phyloP scores from a whole-genome alignment of 768 basidiomycete species.

The Astraeus odoratus region DNA sequence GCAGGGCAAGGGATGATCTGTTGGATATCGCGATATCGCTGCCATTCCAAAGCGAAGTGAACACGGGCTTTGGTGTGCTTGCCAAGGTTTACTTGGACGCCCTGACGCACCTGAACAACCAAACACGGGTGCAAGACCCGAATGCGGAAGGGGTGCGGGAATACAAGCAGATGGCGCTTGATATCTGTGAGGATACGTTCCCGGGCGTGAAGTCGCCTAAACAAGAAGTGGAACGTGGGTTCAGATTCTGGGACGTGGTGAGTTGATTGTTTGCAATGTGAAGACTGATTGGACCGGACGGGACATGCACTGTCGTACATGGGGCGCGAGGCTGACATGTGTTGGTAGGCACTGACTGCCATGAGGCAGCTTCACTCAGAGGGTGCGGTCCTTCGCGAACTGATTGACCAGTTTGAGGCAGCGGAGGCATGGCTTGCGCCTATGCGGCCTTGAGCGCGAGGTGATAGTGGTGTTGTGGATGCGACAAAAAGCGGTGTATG shows the following conservation, averaged over 20 bases:
- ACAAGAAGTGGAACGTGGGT: constrained; percentile 89
- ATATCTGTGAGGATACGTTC: constrained; percentile 92
- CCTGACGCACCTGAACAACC: constrained; percentile 79
- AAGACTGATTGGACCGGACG: constrained; percentile 4
- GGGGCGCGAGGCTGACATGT: constrained; percentile 22
- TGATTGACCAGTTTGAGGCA: constrained; percentile 94
- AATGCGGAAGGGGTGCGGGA: constrained; percentile 74
- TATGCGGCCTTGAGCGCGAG: constrained; percentile 67
- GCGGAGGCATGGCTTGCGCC: constrained; percentile 93
- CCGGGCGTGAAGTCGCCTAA: constrained; percentile 83
- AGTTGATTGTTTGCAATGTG: constrained; percentile 30
- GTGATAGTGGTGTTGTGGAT: neutral
- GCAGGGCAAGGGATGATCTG: constrained; percentile 81
- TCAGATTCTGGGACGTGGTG: constrained; percentile 98
- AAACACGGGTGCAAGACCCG: constrained; percentile 68
- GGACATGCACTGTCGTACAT: neutral
- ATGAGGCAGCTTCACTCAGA: constrained; percentile 87
- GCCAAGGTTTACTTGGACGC: constrained; percentile 96
- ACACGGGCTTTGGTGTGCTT: constrained; percentile 96
- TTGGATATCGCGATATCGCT: constrained; percentile 88
- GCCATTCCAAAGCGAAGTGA: constrained; percentile 93
- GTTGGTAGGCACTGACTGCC: constrained; percentile 67
- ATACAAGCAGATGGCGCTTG: constrained; percentile 81
- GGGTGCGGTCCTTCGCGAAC: constrained; percentile 70
- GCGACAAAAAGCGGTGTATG: too few species aligned